Evolutionary conservation across 2,329 filamentous ascomycete species (phyloP).

Genomic region (Botryotinia calthae): DNA sequence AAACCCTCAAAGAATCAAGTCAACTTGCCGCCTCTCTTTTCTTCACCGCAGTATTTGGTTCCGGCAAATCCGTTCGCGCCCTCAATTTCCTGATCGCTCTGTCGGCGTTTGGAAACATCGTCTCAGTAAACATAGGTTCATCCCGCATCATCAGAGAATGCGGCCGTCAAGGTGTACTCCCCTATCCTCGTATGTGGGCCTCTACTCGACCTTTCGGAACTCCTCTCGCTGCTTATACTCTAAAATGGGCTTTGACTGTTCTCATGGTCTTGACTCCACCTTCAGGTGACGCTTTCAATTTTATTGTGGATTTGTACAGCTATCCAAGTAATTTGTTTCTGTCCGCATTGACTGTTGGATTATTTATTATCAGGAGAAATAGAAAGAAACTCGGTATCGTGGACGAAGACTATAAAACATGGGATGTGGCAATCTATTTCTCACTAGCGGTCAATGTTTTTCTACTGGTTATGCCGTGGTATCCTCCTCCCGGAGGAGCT

Average conservation of each 20-base stretch:
- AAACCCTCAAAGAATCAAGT: slow-evolving; percentile 51
- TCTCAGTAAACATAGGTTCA: slow-evolving; percentile 50
- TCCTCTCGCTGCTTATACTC: slow-evolving; percentile 55
- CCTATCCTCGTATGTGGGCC: slow-evolving; percentile 46
- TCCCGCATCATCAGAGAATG: slow-evolving; percentile 60
- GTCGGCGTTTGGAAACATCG: slow-evolving; percentile 49
- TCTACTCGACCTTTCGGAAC: slow-evolving; percentile 63
- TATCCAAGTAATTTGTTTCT: slow-evolving; percentile 61
- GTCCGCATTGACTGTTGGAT: slow-evolving; percentile 53
- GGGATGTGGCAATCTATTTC: slow-evolving; percentile 57
- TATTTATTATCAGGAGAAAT: slow-evolving; percentile 56
- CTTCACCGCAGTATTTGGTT: slow-evolving; percentile 55
- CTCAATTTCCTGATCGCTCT: slow-evolving; percentile 48
- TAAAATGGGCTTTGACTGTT: slow-evolving; percentile 57
- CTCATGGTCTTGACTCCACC: slow-evolving; percentile 60
- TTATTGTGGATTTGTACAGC: slow-evolving; percentile 56
- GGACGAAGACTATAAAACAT: slow-evolving; percentile 47
- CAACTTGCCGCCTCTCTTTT: slow-evolving; percentile 42
- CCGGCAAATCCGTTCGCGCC: slow-evolving; percentile 44
- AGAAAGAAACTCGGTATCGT: slow-evolving; percentile 51
- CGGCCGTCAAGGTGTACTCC: slow-evolving; percentile 36
- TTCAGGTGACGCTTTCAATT: slow-evolving; percentile 63
- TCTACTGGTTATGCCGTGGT: slow-evolving; percentile 69
- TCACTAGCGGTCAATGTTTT: slow-evolving; percentile 59
- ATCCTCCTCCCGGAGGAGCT: slow-evolving; percentile 58